Evolutionary conservation across 2,329 filamentous ascomycete species (phyloP), one percentile per base, ranked within the genome.

Genomic region (Penicillium sp.): DNA sequence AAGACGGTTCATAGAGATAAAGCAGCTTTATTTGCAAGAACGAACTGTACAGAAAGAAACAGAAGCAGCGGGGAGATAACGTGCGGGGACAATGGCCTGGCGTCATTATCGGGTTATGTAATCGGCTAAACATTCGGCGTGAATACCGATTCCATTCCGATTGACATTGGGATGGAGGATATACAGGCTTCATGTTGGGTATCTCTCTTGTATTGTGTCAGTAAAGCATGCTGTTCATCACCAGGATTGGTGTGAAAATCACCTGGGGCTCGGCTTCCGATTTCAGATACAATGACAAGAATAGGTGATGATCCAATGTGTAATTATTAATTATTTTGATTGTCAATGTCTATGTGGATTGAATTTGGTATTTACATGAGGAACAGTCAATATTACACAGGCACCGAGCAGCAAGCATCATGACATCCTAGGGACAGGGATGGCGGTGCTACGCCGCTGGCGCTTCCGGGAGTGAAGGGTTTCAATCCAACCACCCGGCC

Each of bases 1-100:
- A 10, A 72, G 26, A 58, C 56, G 43, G 58, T 64, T 70, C 71
- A 74, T 74, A 66, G 62, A 69, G 61, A 39, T 24, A 29, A 49
- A 19, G 33, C 37, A 14, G 22, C 29, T 56, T 47, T 44, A 27
- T 16, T 24, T 31, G 51, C 29, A 13, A 26, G 31, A n/a, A 14
- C 52, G 47, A 59, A 59, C 56, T 43, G 19, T 8, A 52, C 42
- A 58, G 55, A 59, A 63, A 49, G 39, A 13, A 42, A 55, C 51
- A 61, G 55, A 61, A 59, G 33, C 31, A 49, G 49, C n/a, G 26
- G 49, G 49, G 54, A 21, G 52, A 54, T 46, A 52, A 45, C 57
- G 53, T 67, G 65, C 65, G 63, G 65, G 64, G 62, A 59, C 16
- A 13, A 19, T n/a, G n/a, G 33, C 29, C 47, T 63, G 57, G 62